phyloP scores from a whole-genome alignment of 257 asterid species.

The Ehretia macrophylla region DNA sequence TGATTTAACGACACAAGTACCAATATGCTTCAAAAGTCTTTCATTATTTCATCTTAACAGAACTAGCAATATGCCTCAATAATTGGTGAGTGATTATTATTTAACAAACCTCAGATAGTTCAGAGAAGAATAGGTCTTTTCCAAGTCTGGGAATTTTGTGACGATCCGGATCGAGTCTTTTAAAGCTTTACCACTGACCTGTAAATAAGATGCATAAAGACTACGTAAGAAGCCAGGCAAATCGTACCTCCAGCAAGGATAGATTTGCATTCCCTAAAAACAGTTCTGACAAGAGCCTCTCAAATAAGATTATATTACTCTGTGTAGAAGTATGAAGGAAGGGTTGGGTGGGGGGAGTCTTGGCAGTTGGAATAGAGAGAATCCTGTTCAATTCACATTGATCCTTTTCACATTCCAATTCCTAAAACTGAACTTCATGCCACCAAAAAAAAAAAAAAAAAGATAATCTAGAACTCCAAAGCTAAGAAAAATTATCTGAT shows the following conservation, averaged over 20 bases:
- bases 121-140: slow-evolving; percentile 52
- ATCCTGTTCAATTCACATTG: background rate
- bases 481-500: background rate
- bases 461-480: background rate
- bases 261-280: background rate
- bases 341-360: too few species aligned
- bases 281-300: background rate
- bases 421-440: background rate
- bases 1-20: background rate
- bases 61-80: background rate
- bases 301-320: too few species aligned
- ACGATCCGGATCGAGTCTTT: slow-evolving; percentile 85
- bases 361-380: background rate
- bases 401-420: background rate
- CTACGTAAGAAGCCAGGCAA: slow-evolving; percentile 12
- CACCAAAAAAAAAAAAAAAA: background rate
- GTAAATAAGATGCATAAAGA: slow-evolving; percentile 6
- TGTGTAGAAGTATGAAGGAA: too few species aligned
- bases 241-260: slow-evolving; percentile 9
- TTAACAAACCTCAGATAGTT: slow-evolving; percentile 67
- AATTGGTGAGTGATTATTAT: background rate
- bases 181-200: slow-evolving; percentile 84
- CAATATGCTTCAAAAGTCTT: background rate
- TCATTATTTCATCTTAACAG: background rate
- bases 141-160: slow-evolving; percentile 81